phyloP scores from a whole-genome alignment of 352 stramenopile species.

The Phytophthora megakarya region DNA sequence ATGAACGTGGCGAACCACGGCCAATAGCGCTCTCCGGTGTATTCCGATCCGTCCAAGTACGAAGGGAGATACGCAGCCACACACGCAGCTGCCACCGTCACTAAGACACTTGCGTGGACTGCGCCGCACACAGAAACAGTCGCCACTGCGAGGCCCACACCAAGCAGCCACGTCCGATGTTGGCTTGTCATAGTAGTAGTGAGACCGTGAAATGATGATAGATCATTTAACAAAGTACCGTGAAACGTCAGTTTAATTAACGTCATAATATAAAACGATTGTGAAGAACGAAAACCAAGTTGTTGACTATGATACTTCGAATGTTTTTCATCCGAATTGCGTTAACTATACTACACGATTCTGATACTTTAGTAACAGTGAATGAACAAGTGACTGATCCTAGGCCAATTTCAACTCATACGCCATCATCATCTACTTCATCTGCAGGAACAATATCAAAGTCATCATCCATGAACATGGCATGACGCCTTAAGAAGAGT shows the following conservation, averaged over 20 bases:
- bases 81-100: slow-evolving; percentile 30
- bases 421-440: slow-evolving; percentile 14
- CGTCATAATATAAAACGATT: too few relatives aligned
- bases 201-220: slow-evolving; percentile 5
- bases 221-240: not conserved
- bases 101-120: slow-evolving; percentile 19
- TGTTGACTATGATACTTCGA: too few relatives aligned
- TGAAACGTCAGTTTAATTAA: slow-evolving; percentile 24
- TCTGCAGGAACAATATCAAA: slow-evolving; percentile 20
- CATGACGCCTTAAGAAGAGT: slow-evolving; percentile 12
- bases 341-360: not conserved
- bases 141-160: slow-evolving; percentile 37
- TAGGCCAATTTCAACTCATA: not conserved
- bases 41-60: slow-evolving; percentile 61
- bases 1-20: slow-evolving; percentile 56
- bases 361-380: not conserved
- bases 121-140: slow-evolving; percentile 38
- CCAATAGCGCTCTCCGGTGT: slow-evolving; percentile 63
- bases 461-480: slow-evolving; percentile 25
- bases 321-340: too few relatives aligned
- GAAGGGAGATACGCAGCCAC: slow-evolving; percentile 57
- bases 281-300: too few relatives aligned
- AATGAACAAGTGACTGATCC: too few relatives aligned
- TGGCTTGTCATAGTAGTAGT: slow-evolving; percentile 16
- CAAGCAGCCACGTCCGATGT: slow-evolving; percentile 37